Evolutionary conservation across 768 basidiomycete species (phyloP).

Genomic region (Termitomyces sp.): DNA sequence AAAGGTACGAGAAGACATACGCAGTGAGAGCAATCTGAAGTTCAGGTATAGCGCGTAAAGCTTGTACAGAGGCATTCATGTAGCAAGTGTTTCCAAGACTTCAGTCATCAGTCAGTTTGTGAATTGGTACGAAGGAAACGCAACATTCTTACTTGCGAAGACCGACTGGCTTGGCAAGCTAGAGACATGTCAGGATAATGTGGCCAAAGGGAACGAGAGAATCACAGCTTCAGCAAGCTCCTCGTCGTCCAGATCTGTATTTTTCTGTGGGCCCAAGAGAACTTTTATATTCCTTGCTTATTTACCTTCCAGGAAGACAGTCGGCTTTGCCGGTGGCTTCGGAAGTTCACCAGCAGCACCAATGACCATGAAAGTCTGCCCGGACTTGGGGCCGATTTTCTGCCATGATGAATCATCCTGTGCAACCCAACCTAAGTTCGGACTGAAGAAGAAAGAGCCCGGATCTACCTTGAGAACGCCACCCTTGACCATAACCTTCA

Average conservation of each 20-base stretch:
- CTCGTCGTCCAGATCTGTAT: constrained; percentile 76
- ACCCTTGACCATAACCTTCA: constrained; percentile 98
- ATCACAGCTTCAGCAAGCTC: constrained; percentile 77
- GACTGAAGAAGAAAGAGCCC: background rate
- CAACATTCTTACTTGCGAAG: constrained; percentile 54
- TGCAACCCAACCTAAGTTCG: background rate
- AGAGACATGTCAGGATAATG: constrained; percentile 8
- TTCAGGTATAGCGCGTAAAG: constrained; percentile 89
- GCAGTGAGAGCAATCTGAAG: constrained; percentile 64
- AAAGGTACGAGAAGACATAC: constrained; percentile 28
- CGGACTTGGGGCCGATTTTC: constrained; percentile 79
- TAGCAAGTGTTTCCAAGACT: constrained; percentile 95
- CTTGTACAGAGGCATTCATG: constrained; percentile 94
- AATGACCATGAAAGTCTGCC: constrained; percentile 89
- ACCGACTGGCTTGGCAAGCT: constrained; percentile 81
- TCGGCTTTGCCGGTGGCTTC: constrained; percentile 72
- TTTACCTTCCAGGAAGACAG: constrained; percentile 83
- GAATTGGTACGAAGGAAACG: background rate
- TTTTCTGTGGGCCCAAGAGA: background rate
- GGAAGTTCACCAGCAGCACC: constrained; percentile 92
- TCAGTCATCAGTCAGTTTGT: background rate
- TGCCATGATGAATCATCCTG: constrained; percentile 87
- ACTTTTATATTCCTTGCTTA: background rate
- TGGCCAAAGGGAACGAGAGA: background rate
- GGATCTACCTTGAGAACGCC: constrained; percentile 74